These are phyloP conservation scores for Graphilbum fragrans DNA, from an alignment of 2,329 filamentous ascomycete genomes.

Conservation along the genomic window DNA sequence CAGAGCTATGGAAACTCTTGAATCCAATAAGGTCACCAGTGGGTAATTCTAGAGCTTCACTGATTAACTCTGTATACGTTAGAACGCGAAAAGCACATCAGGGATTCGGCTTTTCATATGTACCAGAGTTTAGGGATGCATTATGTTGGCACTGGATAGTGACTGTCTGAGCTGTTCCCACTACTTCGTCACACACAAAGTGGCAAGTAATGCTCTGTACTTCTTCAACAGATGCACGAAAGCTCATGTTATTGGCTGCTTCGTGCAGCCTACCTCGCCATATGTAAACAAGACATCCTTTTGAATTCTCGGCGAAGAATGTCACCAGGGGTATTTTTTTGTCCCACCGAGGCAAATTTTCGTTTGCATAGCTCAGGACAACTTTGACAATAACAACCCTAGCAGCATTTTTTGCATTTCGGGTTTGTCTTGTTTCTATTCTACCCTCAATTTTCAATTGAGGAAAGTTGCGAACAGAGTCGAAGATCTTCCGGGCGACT, in stretches of 20 bases:
- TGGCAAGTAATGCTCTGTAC: slow-evolving; percentile 51
- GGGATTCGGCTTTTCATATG: too few species aligned
- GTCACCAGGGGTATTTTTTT: slow-evolving; percentile 56
- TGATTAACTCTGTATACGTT: too few species aligned
- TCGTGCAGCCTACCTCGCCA: slow-evolving; percentile 48
- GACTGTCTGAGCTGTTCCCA: slow-evolving; percentile 38
- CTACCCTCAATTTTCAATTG: slow-evolving; percentile 29
- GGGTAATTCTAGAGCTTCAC: too few species aligned
- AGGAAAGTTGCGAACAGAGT: slow-evolving; percentile 59
- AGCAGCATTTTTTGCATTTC: slow-evolving; percentile 10
- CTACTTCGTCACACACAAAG: slow-evolving; percentile 78
- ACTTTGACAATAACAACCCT: slow-evolving; percentile 34
- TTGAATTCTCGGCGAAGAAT: slow-evolving; percentile 59
- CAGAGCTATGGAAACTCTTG: too few species aligned
- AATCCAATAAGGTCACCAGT: too few species aligned
- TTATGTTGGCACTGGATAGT: too few species aligned
- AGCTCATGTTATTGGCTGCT: slow-evolving; percentile 43
- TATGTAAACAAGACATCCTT: slow-evolving; percentile 59
- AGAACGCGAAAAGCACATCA: too few species aligned
- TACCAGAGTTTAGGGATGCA: too few species aligned
- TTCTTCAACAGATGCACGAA: slow-evolving; percentile 41
- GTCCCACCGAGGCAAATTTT: slow-evolving; percentile 49
- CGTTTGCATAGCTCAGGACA: slow-evolving; percentile 61
- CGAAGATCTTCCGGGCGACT: slow-evolving; percentile 60
- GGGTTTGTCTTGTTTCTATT: slow-evolving; percentile 12